Evolutionary conservation across 2,329 filamentous ascomycete genomes (phyloP).

Genomic region (Calonectria henricotiae): DNA sequence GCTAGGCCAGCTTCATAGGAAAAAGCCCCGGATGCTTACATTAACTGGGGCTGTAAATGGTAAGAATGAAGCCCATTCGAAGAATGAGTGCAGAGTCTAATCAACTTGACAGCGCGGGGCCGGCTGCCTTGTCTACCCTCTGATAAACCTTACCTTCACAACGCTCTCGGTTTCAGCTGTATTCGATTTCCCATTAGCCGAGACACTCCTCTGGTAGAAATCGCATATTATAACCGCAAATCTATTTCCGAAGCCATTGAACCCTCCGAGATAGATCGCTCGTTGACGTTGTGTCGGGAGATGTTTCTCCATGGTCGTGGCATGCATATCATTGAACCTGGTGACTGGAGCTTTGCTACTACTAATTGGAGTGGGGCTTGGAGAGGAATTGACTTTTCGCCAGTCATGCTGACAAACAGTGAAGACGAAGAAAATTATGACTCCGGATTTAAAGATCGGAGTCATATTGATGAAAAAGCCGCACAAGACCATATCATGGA

Average conservation of each 20-base stretch:
- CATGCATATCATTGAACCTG: constrained; percentile 32
- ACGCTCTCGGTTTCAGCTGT: not conserved
- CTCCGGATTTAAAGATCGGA: not conserved
- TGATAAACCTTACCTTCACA: not conserved
- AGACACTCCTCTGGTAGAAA: constrained; percentile 23
- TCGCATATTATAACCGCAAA: constrained; percentile 9
- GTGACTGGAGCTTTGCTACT: constrained; percentile 5
- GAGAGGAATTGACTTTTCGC: constrained; percentile 29
- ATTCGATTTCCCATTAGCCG: not conserved
- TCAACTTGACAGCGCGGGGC: not conserved
- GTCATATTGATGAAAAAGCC: not conserved
- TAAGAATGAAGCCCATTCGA: not conserved
- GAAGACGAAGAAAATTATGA: not conserved
- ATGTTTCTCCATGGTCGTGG: not conserved
- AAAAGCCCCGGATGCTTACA: not conserved
- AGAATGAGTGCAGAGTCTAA: not conserved
- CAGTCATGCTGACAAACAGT: not conserved
- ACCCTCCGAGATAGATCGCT: constrained; percentile 2
- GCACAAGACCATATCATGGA: not conserved
- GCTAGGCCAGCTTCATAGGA: not conserved
- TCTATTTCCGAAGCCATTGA: not conserved
- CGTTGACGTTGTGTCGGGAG: not conserved
- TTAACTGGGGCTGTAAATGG: not conserved
- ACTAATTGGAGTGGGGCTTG: constrained; percentile 35
- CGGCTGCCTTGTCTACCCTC: not conserved